phyloP scores from a whole-genome alignment of 2,329 filamentous ascomycete species.

The Exophiala sp. region DNA sequence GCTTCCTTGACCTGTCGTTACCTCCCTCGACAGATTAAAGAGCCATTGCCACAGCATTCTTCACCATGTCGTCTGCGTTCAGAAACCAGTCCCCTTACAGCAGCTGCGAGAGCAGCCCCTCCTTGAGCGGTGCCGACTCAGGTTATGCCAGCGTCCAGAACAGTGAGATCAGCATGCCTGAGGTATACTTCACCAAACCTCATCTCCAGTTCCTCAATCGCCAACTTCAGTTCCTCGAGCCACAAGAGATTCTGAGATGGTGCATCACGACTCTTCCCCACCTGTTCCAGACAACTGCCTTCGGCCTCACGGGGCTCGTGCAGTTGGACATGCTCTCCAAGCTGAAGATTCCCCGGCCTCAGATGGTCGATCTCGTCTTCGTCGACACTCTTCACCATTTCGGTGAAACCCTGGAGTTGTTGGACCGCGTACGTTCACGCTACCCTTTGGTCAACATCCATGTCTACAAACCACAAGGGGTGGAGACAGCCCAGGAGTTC shows the following conservation, averaged over 20 bases:
- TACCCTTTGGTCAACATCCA: slow-evolving; percentile 82
- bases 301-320: slow-evolving; percentile 75
- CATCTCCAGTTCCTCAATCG: slow-evolving; percentile 89
- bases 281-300: slow-evolving; percentile 82
- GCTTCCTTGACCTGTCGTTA: background rate
- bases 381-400: slow-evolving; percentile 83
- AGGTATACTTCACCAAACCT: slow-evolving; percentile 78
- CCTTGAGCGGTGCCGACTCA: slow-evolving; percentile 59
- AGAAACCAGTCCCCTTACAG: slow-evolving; percentile 14
- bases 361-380: slow-evolving; percentile 61
- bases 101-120: slow-evolving; percentile 23
- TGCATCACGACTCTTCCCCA: slow-evolving; percentile 85
- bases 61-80: slow-evolving; percentile 14
- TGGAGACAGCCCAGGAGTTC: slow-evolving; percentile 71
- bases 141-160: slow-evolving; percentile 74
- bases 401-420: slow-evolving; percentile 68
- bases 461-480: slow-evolving; percentile 80
- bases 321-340: slow-evolving; percentile 68
- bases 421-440: slow-evolving; percentile 68
- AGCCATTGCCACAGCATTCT: slow-evolving; percentile 3
- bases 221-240: slow-evolving; percentile 81
- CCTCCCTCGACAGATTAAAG: background rate
- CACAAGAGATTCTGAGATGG: slow-evolving; percentile 88
- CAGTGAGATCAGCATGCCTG: slow-evolving; percentile 62
- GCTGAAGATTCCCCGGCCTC: slow-evolving; percentile 46